Evolutionary conservation across 495 filamentous ascomycete genomes (phyloP), one percentile per base, ranked within the genome.

Genomic region (Opeltia flavorubescens): DNA sequence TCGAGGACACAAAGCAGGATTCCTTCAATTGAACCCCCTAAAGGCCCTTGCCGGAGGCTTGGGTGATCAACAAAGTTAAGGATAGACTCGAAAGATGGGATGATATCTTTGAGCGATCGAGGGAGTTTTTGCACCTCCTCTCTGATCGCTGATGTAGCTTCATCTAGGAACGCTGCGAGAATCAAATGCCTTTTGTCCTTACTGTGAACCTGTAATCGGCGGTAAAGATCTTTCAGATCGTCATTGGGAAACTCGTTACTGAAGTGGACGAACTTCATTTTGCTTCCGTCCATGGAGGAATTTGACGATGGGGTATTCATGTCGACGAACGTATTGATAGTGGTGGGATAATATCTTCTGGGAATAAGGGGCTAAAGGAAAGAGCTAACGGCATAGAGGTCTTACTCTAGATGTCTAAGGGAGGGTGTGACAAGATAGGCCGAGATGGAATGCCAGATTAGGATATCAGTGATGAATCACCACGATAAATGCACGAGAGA

Each of bases 241-340:
- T 67, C 65, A 31, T 52, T 54, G 12, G 64, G 64, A 43, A 66
- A 64, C 33, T 66, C 62, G 46, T 70, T 69, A 48, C 61, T 59
- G 47, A 70, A 71, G 55, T 59, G 68, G 13, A 58, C 35, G 20
- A 69, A 48, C 50, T 66, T 51, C 23, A 66, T 47, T 38, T 53
- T 55, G 41, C 28, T 27, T 9, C 26, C 24, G 27, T 47, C 42
- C 28, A 21, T 35, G 12, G 28, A 29, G 23, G 42, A 50, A 38
- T 45, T 41, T 9, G 39, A 53, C 5, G 38, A 41, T 5, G 38
- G 38, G 17, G 38, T 41, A n/a, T 41, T 41, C 38, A 41, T 41
- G 38, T 20, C 13, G 20, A 11, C 21, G 21, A 12, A 21, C 6
- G 38, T 41, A 41, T 41, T 9, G 20, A 36, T 4, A 36, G 12